Percentiles rank a stretch among this genome's conserved stretches.
These are phyloP conservation scores for Beverwykella pulmonaria DNA, from an alignment of 495 filamentous ascomycete species.

Conservation along the genomic window DNA sequence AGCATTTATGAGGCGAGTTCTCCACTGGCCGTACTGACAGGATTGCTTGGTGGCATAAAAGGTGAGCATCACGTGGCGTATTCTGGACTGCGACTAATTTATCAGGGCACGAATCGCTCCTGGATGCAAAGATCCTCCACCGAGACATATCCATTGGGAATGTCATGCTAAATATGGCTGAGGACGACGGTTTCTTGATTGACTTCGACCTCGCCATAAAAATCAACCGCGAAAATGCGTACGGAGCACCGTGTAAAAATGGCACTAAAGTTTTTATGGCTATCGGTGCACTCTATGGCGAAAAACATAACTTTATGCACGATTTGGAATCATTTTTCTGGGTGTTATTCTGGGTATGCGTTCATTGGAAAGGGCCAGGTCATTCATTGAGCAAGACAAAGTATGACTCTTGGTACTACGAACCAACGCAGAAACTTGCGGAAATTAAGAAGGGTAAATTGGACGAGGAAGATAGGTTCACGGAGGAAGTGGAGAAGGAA, in stretches of 20 bases:
- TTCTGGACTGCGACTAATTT: conserved; percentile 27
- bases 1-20: conserved; percentile 29
- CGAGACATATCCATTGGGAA: conserved; percentile 49
- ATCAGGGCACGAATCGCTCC: conserved; percentile 36
- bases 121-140: conserved; percentile 36
- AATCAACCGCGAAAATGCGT: conserved; percentile 31
- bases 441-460: conserved; percentile 41
- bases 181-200: conserved; percentile 37
- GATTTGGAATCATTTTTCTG: conserved; percentile 33
- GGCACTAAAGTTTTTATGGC: conserved; percentile 55
- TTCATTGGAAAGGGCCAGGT: conserved; percentile 31
- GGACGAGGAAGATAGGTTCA: conserved; percentile 45
- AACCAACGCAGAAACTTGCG: conserved; percentile 30
- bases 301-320: conserved; percentile 37
- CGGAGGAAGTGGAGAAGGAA: conserved; percentile 34
- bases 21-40: conserved; percentile 26
- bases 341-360: conserved; percentile 35
- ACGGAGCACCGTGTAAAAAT: conserved; percentile 48
- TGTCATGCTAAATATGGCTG: conserved; percentile 48
- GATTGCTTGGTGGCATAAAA: conserved; percentile 33
- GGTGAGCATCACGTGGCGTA: conserved; percentile 7
- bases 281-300: conserved; percentile 39
- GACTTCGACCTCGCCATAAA: conserved; percentile 35
- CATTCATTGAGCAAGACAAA: conserved; percentile 1
- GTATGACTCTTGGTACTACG: conserved; percentile 30